Base-by-base conservation (phyloP, 2,329 filamentous ascomycete genomes). In the Stromatinia cepivora region DNA sequence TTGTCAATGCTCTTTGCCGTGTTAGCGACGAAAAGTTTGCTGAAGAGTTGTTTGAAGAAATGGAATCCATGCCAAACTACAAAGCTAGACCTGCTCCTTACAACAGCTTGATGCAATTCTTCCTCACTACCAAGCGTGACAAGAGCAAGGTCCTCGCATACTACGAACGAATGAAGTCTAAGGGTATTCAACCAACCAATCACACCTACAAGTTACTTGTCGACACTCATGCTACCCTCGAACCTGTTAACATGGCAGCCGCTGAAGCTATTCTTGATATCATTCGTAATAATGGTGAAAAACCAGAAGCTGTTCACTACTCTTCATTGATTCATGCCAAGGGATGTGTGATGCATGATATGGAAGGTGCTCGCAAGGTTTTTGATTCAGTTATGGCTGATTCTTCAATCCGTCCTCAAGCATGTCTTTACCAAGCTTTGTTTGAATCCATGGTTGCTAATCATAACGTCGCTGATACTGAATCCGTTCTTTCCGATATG, bases 31-130 rank as follows among this genome's bases (percentile, higher is more conserved):
- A 98, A 82, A 96, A 94, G 78, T 97, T 97, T 79, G 95, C 95
- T 39, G 95, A 97, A 78, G 93, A 98, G 81, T 88, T 98, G 76
- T 99, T 99, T 78, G 93, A 98, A 78, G 95, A 99, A 83, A 99
- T 99, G 95, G 95, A 99, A 83, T 88, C 90, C 59, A 97, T 97
- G 90, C 91, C 93, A 69, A 99, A 99, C 84, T 99, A 99, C 87
- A 98, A 97, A 84, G 93, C 95, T 53, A 91, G 95, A 13, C 94
- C 95, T 36, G 95, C 95, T 34, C 95, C 95, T 0, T 99, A 99
- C 85, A 97, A 99, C 84, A 97, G 93, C 81, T 92, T 99, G 89
- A 99, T 99, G 88, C 95, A 99, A 79, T 98, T 97, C 83, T 99
- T 98, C 87, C 85, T 98, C 75, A 97, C 92, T 69, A 98, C 94